phyloP scores from a whole-genome alignment of 1,139 yeast species.

The Candida tunisiensis region DNA sequence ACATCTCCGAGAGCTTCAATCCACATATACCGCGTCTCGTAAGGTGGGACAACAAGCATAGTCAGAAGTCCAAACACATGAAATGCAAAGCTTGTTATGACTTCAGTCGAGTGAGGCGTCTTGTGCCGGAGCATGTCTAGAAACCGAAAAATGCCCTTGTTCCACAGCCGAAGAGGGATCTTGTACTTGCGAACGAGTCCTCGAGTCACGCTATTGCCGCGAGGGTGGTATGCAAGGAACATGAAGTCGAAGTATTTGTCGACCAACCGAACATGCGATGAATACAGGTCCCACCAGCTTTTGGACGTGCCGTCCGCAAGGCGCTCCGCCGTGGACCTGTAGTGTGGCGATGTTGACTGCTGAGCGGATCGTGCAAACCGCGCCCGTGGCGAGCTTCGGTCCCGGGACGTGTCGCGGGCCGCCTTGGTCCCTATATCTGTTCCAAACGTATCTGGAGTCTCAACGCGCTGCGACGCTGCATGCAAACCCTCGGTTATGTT shows the following conservation, averaged over 20 bases:
- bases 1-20: conserved; percentile 19
- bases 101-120: conserved; percentile 10
- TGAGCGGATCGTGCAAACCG: too few species aligned
- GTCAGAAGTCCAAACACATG: conserved; percentile 13
- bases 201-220: conserved; percentile 10
- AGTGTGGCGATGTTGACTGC: too few species aligned
- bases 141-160: conserved; percentile 15
- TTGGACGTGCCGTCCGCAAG: conserved; percentile 4
- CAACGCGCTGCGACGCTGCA: background rate
- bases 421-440: too few species aligned
- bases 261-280: conserved; percentile 9
- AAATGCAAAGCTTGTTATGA: conserved; percentile 11
- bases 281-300: conserved; percentile 8
- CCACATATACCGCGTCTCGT: conserved; percentile 16
- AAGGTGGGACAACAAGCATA: conserved; percentile 16
- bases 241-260: conserved; percentile 15
- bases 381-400: too few species aligned
- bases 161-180: conserved; percentile 18
- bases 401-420: too few species aligned
- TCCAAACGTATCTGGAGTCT: background rate
- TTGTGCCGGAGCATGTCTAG: conserved; percentile 12
- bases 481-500: too few species aligned
- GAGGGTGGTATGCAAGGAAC: conserved; percentile 12
- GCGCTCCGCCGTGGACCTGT: too few species aligned
- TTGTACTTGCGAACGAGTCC: conserved; percentile 13